Conservation (phyloP, 1,139 yeast genomes). For the Kurtzmaniella quercitrusa region DNA sequence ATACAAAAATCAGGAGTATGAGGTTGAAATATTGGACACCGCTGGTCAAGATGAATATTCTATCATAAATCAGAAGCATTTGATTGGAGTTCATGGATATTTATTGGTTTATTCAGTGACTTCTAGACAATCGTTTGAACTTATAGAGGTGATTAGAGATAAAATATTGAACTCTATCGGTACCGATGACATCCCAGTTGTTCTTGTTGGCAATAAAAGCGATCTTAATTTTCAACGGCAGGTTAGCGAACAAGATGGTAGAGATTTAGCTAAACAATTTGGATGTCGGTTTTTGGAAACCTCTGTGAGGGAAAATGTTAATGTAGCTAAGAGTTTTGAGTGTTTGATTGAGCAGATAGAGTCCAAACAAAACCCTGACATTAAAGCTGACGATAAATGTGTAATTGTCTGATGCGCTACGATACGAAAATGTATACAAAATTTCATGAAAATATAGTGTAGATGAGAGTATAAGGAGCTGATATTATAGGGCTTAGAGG, state of each 20-base stretch:
- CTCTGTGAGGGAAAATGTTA: slow-evolving; percentile 70
- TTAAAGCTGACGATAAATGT: slow-evolving; percentile 36
- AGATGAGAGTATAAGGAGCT: too few relatives aligned
- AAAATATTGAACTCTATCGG: slow-evolving; percentile 79
- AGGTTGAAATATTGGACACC: slow-evolving; percentile 84
- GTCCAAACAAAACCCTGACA: slow-evolving; percentile 46
- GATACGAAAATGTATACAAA: neutral
- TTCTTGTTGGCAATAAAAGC: slow-evolving; percentile 79
- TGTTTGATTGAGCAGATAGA: slow-evolving; percentile 70
- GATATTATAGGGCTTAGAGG: too few relatives aligned
- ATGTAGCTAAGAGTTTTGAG: slow-evolving; percentile 64
- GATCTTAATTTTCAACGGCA: slow-evolving; percentile 66
- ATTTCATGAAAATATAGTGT: neutral
- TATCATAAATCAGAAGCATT: slow-evolving; percentile 75
- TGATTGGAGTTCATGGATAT: slow-evolving; percentile 84
- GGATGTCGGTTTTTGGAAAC: slow-evolving; percentile 74
- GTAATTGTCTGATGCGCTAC: slow-evolving; percentile 20
- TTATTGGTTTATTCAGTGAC: slow-evolving; percentile 80
- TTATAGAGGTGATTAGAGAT: slow-evolving; percentile 74
- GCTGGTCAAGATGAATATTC: slow-evolving; percentile 95
- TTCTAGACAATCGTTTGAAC: slow-evolving; percentile 73
- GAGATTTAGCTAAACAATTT: slow-evolving; percentile 56
- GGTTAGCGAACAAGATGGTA: slow-evolving; percentile 63
- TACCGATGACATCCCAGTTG: slow-evolving; percentile 69
- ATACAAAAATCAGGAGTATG: slow-evolving; percentile 72